A percentile compares a stretch with the other conserved stretches of the same genome.
Evolutionary conservation across 495 filamentous ascomycete species (phyloP).

Genomic region (Hypomontagnella monticulosa): DNA sequence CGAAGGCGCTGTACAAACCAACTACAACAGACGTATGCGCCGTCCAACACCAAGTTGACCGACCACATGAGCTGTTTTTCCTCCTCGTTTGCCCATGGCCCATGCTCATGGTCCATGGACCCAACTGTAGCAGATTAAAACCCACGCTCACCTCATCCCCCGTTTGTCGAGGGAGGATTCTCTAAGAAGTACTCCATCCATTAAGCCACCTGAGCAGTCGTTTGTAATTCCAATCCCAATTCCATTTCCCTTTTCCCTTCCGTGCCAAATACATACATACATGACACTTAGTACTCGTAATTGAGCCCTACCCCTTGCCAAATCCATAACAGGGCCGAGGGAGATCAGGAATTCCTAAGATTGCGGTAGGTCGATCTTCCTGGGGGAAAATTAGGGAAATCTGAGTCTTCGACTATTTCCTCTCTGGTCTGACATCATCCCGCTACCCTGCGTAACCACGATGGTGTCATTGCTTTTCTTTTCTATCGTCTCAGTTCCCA

Average conservation of each 20-base stretch:
- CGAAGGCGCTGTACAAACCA: not conserved
- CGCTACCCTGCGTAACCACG: slow-evolving; percentile 40
- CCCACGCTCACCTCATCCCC: too few relatives aligned
- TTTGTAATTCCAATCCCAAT: not conserved
- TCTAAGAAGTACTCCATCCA: too few relatives aligned
- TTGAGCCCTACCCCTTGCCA: slow-evolving; percentile 27
- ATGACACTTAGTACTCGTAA: not conserved
- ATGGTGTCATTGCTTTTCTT: slow-evolving; percentile 37
- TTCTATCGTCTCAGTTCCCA: slow-evolving; percentile 5
- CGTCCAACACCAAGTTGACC: not conserved
- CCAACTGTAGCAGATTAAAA: not conserved
- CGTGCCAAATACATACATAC: not conserved
- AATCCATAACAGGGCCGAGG: slow-evolving; percentile 34
- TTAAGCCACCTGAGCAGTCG: not conserved
- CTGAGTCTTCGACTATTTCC: slow-evolving; percentile 19
- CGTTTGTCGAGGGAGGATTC: too few relatives aligned
- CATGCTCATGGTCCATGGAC: not conserved
- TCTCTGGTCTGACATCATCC: slow-evolving; percentile 43
- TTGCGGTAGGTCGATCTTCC: slow-evolving; percentile 41
- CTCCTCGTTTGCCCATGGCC: not conserved
- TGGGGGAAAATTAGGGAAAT: slow-evolving; percentile 7
- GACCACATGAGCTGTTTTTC: not conserved
- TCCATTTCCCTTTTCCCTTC: not conserved
- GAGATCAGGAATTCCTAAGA: slow-evolving; percentile 36
- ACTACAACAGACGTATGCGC: not conserved